A percentile compares a stretch with the other conserved stretches of the same genome.
Conservation (phyloP, 1,284 basidiomycete genomes). For the Sanguinoderma infundibulare region DNA sequence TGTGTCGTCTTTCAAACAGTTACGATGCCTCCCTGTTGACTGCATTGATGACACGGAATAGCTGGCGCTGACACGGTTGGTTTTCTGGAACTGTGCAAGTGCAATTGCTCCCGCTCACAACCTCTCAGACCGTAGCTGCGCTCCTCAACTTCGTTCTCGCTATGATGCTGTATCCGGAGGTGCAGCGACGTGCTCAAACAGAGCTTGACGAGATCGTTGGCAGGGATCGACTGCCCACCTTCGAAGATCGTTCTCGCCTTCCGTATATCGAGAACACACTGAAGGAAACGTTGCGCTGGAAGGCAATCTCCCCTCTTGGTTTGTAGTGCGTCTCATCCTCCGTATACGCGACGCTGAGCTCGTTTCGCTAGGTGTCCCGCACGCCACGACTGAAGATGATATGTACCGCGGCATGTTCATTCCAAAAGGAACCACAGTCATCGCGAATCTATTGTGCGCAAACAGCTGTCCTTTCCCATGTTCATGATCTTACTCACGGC, state of each 20-base stretch:
- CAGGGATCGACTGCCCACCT: constrained; percentile 42
- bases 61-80: constrained; percentile 15
- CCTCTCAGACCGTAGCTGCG: constrained; percentile 44
- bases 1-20: background rate
- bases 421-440: constrained; percentile 16
- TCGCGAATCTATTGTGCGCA: constrained; percentile 21
- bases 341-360: background rate
- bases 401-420: constrained; percentile 16
- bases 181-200: constrained; percentile 42
- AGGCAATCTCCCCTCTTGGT: constrained; percentile 34
- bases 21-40: background rate
- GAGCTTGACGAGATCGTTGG: constrained; percentile 48
- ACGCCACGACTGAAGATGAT: constrained; percentile 11
- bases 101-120: background rate
- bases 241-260: constrained; percentile 42
- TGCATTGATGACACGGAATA: background rate
- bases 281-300: constrained; percentile 46
- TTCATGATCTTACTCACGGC: background rate
- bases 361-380: constrained; percentile 19
- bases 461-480: too few species aligned
- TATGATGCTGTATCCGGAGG: constrained; percentile 46
- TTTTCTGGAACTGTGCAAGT: background rate
- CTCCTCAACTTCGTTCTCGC: constrained; percentile 44
- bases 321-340: background rate
- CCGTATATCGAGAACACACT: constrained; percentile 46